A percentile compares a stretch with the other conserved stretches of the same genome.
Conservation (phyloP, 257 asterid genomes). For the Parsonsia alboflavescens region DNA sequence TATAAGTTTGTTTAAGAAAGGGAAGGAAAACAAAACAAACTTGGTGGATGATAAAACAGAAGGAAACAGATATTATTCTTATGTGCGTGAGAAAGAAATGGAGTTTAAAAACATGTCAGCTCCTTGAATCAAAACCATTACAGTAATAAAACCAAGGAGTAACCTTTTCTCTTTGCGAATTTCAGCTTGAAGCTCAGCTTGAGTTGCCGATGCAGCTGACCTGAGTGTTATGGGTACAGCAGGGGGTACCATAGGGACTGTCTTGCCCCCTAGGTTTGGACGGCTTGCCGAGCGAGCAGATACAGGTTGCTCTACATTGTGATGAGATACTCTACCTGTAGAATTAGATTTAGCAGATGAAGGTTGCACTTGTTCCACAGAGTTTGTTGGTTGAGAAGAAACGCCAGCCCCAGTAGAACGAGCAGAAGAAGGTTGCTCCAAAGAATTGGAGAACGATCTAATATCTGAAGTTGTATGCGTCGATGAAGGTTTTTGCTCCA, state of each 20-base stretch:
- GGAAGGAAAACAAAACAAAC: not conserved
- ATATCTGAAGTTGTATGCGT: slow-evolving; percentile 26
- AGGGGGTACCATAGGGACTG: slow-evolving; percentile 48
- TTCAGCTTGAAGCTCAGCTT: slow-evolving; percentile 48
- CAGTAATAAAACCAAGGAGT: not conserved
- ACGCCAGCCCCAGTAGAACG: slow-evolving; percentile 19
- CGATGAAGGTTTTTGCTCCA: slow-evolving; percentile 40
- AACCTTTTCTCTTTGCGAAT: slow-evolving; percentile 66
- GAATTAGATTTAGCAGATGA: slow-evolving; percentile 39
- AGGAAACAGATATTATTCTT: not conserved
- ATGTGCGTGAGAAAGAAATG: too few species aligned
- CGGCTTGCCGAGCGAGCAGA: slow-evolving; percentile 60
- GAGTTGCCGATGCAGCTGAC: slow-evolving; percentile 35
- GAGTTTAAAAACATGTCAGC: not conserved
- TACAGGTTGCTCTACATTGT: slow-evolving; percentile 54
- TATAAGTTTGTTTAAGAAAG: not conserved
- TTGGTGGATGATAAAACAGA: not conserved
- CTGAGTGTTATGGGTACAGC: slow-evolving; percentile 44
- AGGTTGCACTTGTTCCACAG: slow-evolving; percentile 48
- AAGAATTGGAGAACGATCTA: slow-evolving; percentile 28
- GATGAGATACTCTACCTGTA: slow-evolving; percentile 35
- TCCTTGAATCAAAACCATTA: not conserved
- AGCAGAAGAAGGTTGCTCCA: slow-evolving; percentile 27
- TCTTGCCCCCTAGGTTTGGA: slow-evolving; percentile 47
- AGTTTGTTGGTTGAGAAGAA: slow-evolving; percentile 25